phyloP scores from a whole-genome alignment of 495 filamentous ascomycete genomes.

The Aspergillus funiculosus region DNA sequence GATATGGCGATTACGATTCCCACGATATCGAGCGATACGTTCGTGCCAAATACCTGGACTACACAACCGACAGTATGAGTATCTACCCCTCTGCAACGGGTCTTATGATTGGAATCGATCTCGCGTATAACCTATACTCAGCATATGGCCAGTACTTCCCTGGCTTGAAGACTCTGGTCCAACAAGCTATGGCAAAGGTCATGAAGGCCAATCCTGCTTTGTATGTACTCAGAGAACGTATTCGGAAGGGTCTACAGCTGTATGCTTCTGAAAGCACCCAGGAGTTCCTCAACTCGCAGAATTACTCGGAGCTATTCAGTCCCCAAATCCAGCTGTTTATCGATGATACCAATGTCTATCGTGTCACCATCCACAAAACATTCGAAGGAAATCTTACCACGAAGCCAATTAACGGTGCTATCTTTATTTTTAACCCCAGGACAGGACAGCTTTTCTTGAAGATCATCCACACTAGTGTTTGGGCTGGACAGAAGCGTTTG shows the following conservation, averaged over 20 bases:
- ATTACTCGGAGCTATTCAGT: slow-evolving; percentile 98
- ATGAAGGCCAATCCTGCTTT: slow-evolving; percentile 99
- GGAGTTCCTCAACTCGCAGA: slow-evolving; percentile 98
- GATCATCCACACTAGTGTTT: slow-evolving; percentile 99
- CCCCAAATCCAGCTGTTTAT: slow-evolving; percentile 99
- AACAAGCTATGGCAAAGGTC: slow-evolving; percentile 98
- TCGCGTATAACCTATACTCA: slow-evolving; percentile 97
- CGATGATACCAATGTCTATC: slow-evolving; percentile 98
- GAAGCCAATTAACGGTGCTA: slow-evolving; percentile 99
- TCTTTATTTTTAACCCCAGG: slow-evolving; percentile 99
- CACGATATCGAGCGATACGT: slow-evolving; percentile 99
- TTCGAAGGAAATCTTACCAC: slow-evolving; percentile 99
- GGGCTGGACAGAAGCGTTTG: slow-evolving; percentile 98
- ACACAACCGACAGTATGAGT: slow-evolving; percentile 98
- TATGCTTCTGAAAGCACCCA: slow-evolving; percentile 99
- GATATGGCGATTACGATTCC: slow-evolving; percentile 98
- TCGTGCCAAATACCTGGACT: slow-evolving; percentile 97
- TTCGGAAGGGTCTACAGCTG: slow-evolving; percentile 95
- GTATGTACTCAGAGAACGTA: slow-evolving; percentile 95
- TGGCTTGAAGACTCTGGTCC: slow-evolving; percentile 89
- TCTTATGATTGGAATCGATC: slow-evolving; percentile 96
- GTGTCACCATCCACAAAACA: slow-evolving; percentile 99
- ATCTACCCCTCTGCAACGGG: slow-evolving; percentile 98
- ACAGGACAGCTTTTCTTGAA: slow-evolving; percentile 98
- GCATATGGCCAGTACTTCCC: slow-evolving; percentile 99